These are phyloP conservation scores for Solanum hybrid DNA, from an alignment of 305 asterid genomes.

Conservation along the genomic window DNA sequence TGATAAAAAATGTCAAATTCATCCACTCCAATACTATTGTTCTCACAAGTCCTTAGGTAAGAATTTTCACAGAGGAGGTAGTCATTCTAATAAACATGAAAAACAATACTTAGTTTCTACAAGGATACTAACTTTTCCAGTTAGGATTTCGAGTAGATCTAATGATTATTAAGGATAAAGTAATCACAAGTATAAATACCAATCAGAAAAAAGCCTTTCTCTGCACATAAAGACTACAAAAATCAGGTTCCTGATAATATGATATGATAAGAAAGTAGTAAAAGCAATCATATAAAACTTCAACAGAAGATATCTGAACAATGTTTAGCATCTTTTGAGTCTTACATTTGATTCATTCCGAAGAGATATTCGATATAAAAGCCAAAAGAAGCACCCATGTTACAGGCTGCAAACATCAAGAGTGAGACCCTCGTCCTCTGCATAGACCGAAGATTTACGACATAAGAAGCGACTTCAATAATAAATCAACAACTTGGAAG, in stretches of 20 bases:
- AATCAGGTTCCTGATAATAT: neutral
- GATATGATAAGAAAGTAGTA: neutral
- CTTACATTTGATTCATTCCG: neutral
- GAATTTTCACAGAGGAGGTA: neutral
- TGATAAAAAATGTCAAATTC: neutral
- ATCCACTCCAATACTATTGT: neutral
- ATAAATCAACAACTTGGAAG: neutral
- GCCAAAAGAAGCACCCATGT: neutral
- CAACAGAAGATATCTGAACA: neutral
- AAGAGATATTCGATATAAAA: neutral
- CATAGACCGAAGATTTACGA: neutral
- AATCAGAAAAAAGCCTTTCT: neutral
- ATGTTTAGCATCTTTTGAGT: neutral
- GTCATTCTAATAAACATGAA: neutral
- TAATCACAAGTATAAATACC: neutral
- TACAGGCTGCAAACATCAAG: neutral
- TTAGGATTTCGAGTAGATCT: neutral
- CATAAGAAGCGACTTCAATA: neutral
- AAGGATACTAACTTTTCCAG: neutral
- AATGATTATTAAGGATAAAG: neutral
- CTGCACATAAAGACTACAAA: neutral
- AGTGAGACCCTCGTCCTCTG: neutral
- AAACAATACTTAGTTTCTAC: neutral
- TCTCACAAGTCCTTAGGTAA: neutral
- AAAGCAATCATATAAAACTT: neutral